These are phyloP conservation scores for Colletotrichum acutatum DNA, from an alignment of 2,329 filamentous ascomycete genomes.

Conservation along the genomic window DNA sequence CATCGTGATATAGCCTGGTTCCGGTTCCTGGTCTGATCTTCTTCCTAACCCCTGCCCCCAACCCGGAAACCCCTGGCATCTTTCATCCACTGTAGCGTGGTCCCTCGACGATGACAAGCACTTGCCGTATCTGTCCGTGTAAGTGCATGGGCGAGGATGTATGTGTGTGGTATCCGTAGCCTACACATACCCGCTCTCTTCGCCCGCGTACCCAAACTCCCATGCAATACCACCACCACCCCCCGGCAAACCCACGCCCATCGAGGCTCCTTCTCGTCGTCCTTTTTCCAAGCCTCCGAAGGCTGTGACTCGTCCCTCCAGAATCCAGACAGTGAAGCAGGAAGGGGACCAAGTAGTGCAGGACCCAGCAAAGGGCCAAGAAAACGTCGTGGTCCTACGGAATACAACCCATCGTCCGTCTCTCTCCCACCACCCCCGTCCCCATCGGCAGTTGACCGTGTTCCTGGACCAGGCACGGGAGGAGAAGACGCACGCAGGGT, in stretches of 20 bases:
- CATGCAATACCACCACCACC: not conserved
- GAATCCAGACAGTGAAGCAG: not conserved
- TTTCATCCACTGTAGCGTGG: not conserved
- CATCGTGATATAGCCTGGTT: not conserved
- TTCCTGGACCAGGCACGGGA: slow-evolving; percentile 24
- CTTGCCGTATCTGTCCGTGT: not conserved
- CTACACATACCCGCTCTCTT: not conserved
- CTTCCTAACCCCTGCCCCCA: not conserved
- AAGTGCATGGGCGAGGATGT: not conserved
- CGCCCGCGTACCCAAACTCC: not conserved
- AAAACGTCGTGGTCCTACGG: not conserved
- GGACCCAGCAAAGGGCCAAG: not conserved
- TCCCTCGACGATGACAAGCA: not conserved
- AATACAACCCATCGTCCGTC: not conserved
- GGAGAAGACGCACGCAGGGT: not conserved
- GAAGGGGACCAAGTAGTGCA: no score
- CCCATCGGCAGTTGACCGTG: slow-evolving; percentile 21
- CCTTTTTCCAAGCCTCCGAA: not conserved
- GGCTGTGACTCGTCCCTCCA: no score
- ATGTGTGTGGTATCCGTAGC: not conserved
- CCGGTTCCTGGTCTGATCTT: slow-evolving; percentile 29
- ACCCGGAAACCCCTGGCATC: not conserved
- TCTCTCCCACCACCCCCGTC: not conserved
- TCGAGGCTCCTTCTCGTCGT: not conserved
- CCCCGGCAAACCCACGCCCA: not conserved